These are phyloP conservation scores for Drosera spatulata DNA, from an alignment of 179 eudicot genomes.

Conservation along the genomic window DNA sequence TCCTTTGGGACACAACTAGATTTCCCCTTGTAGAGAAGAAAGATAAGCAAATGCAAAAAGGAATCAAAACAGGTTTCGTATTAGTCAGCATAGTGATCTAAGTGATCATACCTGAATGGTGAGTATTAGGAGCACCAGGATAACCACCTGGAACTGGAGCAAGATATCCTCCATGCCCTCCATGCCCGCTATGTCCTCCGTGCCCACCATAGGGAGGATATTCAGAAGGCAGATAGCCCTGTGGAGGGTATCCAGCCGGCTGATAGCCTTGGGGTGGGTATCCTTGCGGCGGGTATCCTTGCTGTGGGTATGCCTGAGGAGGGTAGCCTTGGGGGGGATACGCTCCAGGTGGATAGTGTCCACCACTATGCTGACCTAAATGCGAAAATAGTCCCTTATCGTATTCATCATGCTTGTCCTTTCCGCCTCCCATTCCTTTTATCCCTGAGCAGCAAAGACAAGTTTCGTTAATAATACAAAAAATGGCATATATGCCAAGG, in stretches of 20 bases:
- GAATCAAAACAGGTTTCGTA: no score
- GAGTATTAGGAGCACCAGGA: slow-evolving; percentile 6
- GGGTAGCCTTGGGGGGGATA: slow-evolving; percentile 28
- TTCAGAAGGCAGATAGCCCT: slow-evolving; percentile 12
- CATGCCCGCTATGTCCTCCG: no score
- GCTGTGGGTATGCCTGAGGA: slow-evolving; percentile 9
- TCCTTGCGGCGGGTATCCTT: no score
- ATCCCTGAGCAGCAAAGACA: no score
- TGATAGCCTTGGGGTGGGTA: no score
- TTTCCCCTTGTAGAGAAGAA: no score
- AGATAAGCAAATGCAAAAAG: no score
- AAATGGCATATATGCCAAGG: no score
- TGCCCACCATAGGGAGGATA: slow-evolving; percentile 19
- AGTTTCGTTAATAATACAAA: no score
- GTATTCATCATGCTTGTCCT: slow-evolving; percentile 31
- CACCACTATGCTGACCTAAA: slow-evolving; percentile 16
- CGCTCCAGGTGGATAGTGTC: slow-evolving; percentile 29
- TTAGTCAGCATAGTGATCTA: no score
- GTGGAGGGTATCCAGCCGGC: slow-evolving; percentile 2
- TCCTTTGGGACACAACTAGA: no score
- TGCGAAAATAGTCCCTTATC: slow-evolving; percentile 37
- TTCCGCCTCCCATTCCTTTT: slow-evolving; percentile 58
- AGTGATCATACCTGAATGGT: not conserved
- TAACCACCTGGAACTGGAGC: slow-evolving; percentile 8
- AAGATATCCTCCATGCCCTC: no score